These are phyloP conservation scores for Hypoxylon cercidicola DNA, from an alignment of 495 filamentous ascomycete genomes.

Conservation along the genomic window DNA sequence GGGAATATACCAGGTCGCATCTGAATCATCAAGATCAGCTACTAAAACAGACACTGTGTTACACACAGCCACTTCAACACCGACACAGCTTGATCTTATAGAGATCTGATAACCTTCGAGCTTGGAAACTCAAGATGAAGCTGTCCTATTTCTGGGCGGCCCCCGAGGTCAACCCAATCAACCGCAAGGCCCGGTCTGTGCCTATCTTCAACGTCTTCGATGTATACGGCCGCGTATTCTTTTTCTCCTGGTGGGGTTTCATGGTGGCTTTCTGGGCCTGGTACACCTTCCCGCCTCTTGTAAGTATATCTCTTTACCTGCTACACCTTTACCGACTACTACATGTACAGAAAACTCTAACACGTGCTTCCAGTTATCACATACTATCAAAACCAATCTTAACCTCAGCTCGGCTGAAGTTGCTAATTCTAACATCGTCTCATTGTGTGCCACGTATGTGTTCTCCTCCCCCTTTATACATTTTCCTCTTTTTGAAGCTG, in stretches of 20 bases:
- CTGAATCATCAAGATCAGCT: not conserved
- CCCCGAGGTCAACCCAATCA: conserved; percentile 77
- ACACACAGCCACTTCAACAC: not conserved
- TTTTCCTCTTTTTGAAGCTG: conserved; percentile 11
- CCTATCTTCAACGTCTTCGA: conserved; percentile 84
- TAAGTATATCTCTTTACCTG: conserved; percentile 54
- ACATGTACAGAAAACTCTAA: conserved; percentile 10
- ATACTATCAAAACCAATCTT: conserved; percentile 82
- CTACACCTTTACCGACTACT: too few relatives aligned
- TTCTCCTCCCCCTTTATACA: not conserved
- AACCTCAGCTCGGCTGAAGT: conserved; percentile 75
- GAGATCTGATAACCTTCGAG: not conserved
- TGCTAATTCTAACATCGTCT: conserved; percentile 92
- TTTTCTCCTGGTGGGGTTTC: conserved; percentile 95
- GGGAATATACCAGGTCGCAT: conserved; percentile 3
- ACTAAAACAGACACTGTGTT: not conserved
- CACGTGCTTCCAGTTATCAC: conserved; percentile 65
- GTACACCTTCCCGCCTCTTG: conserved; percentile 86
- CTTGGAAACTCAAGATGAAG: conserved; percentile 43
- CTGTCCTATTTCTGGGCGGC: conserved; percentile 64
- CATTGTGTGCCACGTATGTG: conserved; percentile 82
- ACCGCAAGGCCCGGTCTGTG: conserved; percentile 81
- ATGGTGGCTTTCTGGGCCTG: conserved; percentile 96
- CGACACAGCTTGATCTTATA: not conserved
- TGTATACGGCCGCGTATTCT: conserved; percentile 85